A percentile compares a stretch with the other conserved stretches of the same genome.
Evolutionary conservation across 495 filamentous ascomycete species (phyloP).

Genomic region (Aspergillus steynii): DNA sequence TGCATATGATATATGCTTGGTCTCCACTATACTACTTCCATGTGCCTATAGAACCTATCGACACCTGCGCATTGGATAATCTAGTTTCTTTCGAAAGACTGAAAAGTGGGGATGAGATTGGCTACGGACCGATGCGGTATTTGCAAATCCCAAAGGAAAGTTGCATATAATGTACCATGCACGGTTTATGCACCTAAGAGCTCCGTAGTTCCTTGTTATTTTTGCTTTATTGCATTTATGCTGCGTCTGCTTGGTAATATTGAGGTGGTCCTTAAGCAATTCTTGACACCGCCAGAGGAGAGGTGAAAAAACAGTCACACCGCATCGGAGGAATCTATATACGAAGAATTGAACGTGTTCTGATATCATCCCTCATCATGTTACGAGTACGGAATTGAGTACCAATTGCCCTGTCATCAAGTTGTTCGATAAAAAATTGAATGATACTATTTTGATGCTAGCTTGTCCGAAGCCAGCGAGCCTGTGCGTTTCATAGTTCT

Average conservation of each 20-base stretch:
- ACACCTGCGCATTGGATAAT: slow-evolving; percentile 22
- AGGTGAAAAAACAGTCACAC: neutral
- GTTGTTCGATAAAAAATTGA: neutral
- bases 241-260: neutral
- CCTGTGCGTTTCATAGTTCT: neutral
- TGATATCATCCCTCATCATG: slow-evolving; percentile 1
- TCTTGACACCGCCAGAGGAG: neutral
- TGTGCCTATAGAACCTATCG: slow-evolving; percentile 17
- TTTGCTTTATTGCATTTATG: neutral
- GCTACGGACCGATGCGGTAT: slow-evolving; percentile 9
- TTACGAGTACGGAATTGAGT: neutral
- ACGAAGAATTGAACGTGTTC: neutral
- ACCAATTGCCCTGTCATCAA: neutral
- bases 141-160: neutral
- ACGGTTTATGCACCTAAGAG: slow-evolving; percentile 7
- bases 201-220: neutral
- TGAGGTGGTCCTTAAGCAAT: neutral
- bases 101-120: slow-evolving; percentile 15
- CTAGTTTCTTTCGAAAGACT: slow-evolving; percentile 20
- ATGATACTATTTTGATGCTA: neutral
- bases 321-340: neutral
- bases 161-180: neutral
- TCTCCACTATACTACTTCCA: slow-evolving; percentile 11
- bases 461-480: no score
- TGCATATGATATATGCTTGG: slow-evolving; percentile 21